Evolutionary conservation across 257 asterid genomes (phyloP).

Genomic region (Solanum sitiens): DNA sequence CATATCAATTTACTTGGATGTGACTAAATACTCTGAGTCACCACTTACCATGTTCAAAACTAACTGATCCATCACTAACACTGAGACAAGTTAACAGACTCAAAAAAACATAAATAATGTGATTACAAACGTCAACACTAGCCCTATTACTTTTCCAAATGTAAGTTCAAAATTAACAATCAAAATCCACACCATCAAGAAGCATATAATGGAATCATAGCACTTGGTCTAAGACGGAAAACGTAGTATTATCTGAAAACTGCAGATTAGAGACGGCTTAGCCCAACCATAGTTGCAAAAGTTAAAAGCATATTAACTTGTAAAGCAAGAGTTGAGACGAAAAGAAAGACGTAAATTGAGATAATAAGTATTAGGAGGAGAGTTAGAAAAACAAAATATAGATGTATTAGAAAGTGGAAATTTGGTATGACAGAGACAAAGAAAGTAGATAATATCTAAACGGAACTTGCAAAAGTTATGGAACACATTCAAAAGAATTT

Average conservation of each 20-base stretch:
- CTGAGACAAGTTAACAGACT: background rate
- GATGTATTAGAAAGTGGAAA: background rate
- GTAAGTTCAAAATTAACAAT: background rate
- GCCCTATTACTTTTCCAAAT: background rate
- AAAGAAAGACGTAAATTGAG: background rate
- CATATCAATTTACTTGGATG: background rate
- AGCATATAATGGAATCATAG: background rate
- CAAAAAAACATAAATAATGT: background rate
- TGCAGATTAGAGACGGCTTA: background rate
- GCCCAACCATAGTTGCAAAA: background rate
- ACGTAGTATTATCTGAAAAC: background rate
- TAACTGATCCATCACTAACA: background rate
- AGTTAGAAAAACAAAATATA: background rate
- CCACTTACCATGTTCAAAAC: background rate
- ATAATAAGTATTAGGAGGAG: background rate
- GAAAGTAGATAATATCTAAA: background rate
- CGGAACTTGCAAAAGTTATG: background rate
- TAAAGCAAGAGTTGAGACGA: background rate
- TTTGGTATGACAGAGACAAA: background rate
- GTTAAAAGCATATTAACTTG: background rate
- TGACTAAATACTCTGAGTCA: background rate
- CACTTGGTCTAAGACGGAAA: background rate
- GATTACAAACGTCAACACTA: background rate
- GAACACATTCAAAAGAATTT: background rate
- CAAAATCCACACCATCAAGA: background rate